A percentile compares a stretch with the other conserved stretches of the same genome.
Conservation (phyloP, 2,329 filamentous ascomycete genomes). For the Ploettnerulaceae sp. region DNA sequence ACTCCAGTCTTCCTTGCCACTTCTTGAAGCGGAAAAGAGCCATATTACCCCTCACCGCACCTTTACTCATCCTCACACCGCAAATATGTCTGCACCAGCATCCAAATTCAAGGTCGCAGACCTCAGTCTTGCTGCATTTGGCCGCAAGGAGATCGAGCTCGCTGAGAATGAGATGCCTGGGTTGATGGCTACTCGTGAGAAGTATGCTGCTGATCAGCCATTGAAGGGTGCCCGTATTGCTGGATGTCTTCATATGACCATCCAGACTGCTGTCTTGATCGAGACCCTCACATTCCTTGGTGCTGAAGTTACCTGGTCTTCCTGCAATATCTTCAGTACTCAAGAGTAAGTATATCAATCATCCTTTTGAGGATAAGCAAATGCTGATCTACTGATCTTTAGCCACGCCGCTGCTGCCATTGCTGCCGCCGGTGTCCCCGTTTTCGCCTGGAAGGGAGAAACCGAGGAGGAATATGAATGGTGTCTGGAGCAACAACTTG, state of each 20-base stretch:
- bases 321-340: slow-evolving; percentile 99
- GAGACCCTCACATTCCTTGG: slow-evolving; percentile 93
- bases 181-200: slow-evolving; percentile 89
- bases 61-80: slow-evolving; percentile 19
- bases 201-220: slow-evolving; percentile 91
- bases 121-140: slow-evolving; percentile 95
- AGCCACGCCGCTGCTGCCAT: slow-evolving; percentile 96
- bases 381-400: too few relatives aligned
- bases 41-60: slow-evolving; percentile 18
- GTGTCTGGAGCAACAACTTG: slow-evolving; percentile 98
- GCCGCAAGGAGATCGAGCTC: slow-evolving; percentile 97
- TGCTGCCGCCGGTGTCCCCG: slow-evolving; percentile 77
- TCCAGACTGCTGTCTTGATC: slow-evolving; percentile 98
- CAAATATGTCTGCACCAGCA: slow-evolving; percentile 34
- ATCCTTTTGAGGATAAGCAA: background rate
- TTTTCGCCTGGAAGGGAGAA: slow-evolving; percentile 75
- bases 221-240: slow-evolving; percentile 92
- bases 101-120: slow-evolving; percentile 66
- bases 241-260: slow-evolving; percentile 77
- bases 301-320: slow-evolving; percentile 98
- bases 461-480: slow-evolving; percentile 99
- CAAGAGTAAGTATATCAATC: slow-evolving; percentile 52
- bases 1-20: background rate
- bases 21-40: background rate
- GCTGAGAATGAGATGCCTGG: slow-evolving; percentile 97